phyloP scores from a whole-genome alignment of 2,329 filamentous ascomycete species.

The Fusarium pseudonygamai region DNA sequence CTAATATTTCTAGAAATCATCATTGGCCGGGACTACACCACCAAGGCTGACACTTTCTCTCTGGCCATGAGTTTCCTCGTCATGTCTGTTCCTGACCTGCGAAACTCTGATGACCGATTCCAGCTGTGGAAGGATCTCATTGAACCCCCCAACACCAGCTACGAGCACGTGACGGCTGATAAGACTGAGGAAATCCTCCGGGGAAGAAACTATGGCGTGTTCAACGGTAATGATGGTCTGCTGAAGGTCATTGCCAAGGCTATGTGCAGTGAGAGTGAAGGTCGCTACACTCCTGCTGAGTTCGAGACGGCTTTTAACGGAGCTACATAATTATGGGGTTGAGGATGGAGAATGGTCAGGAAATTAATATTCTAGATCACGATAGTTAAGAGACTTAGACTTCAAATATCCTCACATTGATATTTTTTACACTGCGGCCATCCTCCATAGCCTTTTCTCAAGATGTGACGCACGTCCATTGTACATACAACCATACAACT shows the following conservation, averaged over 20 bases:
- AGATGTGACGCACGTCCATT: no score
- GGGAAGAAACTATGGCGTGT: background rate
- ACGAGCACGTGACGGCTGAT: background rate
- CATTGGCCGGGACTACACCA: background rate
- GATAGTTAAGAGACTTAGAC: background rate
- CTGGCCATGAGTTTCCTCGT: slow-evolving; percentile 5
- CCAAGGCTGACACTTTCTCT: slow-evolving; percentile 5
- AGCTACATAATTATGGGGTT: background rate
- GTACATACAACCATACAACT: no score
- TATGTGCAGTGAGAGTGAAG: slow-evolving; percentile 1
- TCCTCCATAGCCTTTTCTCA: no score
- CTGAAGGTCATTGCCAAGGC: slow-evolving; percentile 13
- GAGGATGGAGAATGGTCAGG: no score
- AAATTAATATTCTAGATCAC: accelerated
- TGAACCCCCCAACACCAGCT: background rate
- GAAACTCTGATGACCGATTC: background rate
- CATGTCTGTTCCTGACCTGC: slow-evolving; percentile 3
- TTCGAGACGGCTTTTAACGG: slow-evolving; percentile 4
- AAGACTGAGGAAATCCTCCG: background rate
- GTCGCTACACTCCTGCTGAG: background rate
- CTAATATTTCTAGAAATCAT: slow-evolving; percentile 4
- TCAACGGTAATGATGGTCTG: slow-evolving; percentile 7
- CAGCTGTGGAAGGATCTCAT: slow-evolving; percentile 21
- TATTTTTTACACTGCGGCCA: no score
- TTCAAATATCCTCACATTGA: no score